phyloP scores from a whole-genome alignment of 495 filamentous ascomycete species.

The Aspergillus ellipticus region DNA sequence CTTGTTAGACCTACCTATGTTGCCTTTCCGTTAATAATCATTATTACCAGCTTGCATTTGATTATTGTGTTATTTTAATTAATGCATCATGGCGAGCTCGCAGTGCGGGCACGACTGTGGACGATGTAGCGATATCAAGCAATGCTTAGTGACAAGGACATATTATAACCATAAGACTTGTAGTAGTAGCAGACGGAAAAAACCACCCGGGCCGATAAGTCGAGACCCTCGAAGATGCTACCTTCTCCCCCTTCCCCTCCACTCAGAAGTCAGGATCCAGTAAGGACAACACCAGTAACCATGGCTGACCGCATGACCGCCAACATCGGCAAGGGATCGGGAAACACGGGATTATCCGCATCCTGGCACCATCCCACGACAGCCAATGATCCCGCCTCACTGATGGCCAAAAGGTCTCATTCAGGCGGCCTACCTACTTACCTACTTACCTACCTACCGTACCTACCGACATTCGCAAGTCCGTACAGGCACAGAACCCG shows the following conservation, averaged over 20 bases:
- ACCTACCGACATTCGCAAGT: too few relatives aligned
- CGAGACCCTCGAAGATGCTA: too few relatives aligned
- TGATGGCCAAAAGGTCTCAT: too few relatives aligned
- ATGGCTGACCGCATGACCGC: background rate
- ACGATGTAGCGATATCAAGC: constrained; percentile 14
- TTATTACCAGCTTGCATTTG: background rate
- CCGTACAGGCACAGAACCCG: too few relatives aligned
- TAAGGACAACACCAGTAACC: background rate
- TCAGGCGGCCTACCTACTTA: background rate
- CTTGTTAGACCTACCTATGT: constrained; percentile 5
- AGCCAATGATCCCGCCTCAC: background rate
- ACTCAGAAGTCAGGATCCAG: background rate
- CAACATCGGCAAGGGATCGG: background rate
- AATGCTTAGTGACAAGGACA: constrained; percentile 5
- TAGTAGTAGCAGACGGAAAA: background rate
- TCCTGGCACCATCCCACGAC: background rate
- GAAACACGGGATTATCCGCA: background rate
- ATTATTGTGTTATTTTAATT: constrained; percentile 5
- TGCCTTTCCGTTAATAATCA: constrained; percentile 3
- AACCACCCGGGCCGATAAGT: background rate
- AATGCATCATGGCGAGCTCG: constrained; percentile 10
- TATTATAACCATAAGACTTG: constrained; percentile 13
- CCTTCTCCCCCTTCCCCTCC: too few relatives aligned
- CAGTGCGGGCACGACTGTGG: constrained; percentile 9
- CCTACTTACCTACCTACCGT: background rate